These are phyloP conservation scores for Blattamonas nauphoetae DNA, from an alignment of 78 protist genomes.

Conservation along the genomic window DNA sequence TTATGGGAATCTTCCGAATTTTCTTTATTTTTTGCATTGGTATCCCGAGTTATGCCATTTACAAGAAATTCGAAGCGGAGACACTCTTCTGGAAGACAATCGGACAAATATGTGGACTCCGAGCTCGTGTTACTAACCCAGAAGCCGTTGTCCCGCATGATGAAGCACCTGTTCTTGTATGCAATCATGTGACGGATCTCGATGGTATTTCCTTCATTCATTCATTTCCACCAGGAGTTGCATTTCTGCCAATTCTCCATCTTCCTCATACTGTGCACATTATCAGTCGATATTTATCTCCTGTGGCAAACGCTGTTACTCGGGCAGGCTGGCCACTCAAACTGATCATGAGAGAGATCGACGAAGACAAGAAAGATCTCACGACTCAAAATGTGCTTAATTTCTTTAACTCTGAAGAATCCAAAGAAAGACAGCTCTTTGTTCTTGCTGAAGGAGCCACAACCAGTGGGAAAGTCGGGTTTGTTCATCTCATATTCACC, in stretches of 20 bases:
- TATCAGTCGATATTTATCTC: not conserved
- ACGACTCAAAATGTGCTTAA: not conserved
- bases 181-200: not conserved
- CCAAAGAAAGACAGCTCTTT: not conserved
- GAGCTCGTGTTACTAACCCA: not conserved
- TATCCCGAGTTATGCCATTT: not conserved
- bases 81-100: not conserved
- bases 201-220: not conserved
- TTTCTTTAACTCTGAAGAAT: not conserved
- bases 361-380: not conserved
- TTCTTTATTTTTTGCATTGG: not conserved
- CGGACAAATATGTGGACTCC: not conserved
- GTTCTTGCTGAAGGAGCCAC: not conserved
- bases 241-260: not conserved
- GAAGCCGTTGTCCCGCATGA: not conserved
- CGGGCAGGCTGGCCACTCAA: not conserved
- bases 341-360: not conserved
- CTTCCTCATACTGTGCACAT: not conserved
- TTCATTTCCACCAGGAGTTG: not conserved
- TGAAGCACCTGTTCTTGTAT: not conserved
- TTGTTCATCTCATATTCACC: not conserved
- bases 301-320: not conserved
- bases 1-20: not conserved
- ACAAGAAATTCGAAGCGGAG: not conserved
- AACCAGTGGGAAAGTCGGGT: not conserved